Percentiles rank a stretch among this genome's conserved stretches.
Conservation (phyloP, 257 asterid genomes). For the Solanum dulcamara region DNA sequence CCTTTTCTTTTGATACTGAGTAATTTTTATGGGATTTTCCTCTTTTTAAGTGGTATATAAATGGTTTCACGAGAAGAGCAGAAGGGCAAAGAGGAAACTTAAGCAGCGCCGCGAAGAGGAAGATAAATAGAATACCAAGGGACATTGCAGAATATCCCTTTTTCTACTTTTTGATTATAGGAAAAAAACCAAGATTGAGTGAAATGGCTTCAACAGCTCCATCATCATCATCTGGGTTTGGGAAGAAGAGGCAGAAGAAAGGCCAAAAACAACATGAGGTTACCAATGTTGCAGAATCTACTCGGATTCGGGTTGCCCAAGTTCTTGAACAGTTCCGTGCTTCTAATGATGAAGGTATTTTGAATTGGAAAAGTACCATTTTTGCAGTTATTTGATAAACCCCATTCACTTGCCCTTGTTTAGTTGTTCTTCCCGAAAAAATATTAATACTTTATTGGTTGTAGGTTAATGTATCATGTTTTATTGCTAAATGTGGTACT, state of each 20-base stretch:
- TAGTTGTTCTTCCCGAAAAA: background rate
- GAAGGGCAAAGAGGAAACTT: background rate
- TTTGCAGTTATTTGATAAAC: background rate
- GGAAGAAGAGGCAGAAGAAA: conserved; percentile 26
- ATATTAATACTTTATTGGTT: background rate
- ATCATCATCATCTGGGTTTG: conserved; percentile 1
- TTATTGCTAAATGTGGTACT: background rate
- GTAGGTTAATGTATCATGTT: background rate
- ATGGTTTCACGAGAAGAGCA: background rate
- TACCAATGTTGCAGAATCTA: conserved; percentile 24
- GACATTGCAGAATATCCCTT: background rate
- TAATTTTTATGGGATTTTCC: background rate
- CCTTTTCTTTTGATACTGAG: background rate
- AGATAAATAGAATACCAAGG: background rate
- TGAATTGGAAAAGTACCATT: background rate
- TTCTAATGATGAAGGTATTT: conserved; percentile 44
- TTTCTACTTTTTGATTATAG: background rate
- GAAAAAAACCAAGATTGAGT: background rate
- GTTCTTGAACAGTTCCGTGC: conserved; percentile 40
- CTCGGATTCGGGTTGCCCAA: conserved; percentile 32
- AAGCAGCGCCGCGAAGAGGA: background rate
- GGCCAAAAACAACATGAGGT: background rate
- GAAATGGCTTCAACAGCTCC: conserved; percentile 10
- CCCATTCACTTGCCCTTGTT: background rate
- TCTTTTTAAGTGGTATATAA: background rate